Evolutionary conservation across 2,329 filamentous ascomycete genomes (phyloP), one percentile per base, ranked within the genome.

Genomic region (Ophiosphaerella narmari): DNA sequence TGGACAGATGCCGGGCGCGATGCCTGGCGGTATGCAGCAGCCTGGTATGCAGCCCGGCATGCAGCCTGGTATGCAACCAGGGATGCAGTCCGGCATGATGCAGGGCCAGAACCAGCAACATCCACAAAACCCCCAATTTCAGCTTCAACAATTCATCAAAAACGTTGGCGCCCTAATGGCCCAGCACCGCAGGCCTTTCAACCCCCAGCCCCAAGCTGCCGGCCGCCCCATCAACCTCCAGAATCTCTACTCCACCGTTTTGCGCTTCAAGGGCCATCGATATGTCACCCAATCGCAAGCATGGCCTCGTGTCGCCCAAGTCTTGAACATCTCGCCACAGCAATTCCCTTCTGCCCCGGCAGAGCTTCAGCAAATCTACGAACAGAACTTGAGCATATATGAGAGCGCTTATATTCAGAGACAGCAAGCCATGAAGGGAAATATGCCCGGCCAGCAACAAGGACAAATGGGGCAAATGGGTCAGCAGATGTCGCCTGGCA

Each of bases 121-220:
- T 35, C 58, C 62, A 14, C 57, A 60, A 18, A 59, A 62, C n/a
- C 50, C 59, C 9, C 59, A 61, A 16, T 50, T 56, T 14, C 63
- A 64, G 37, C 52, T 62, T n/a, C 67, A 72, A 48, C 58, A 62
- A 8, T 75, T 75, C 50, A 80, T 96, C 73, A 89, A 90, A 65
- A 88, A 86, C 34, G 78, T 97, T 7, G 82, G 84, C 16, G 77
- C 81, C n/a, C 89, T 95, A 57, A 95, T 95, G 87, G 82, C 82
- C 52, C 81, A 85, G 40, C 86, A 88, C 51, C 85, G 86, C 29
- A 78, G 90, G 14, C 87, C 86, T 0, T 80, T 97, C 42, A 91
- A 96, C 39, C 77, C 82, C 1, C 88, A 86, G 54, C 92, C 92
- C 0, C 76, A 84, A 18, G 82, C 96, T 21, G 86, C 84, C 45